Evolutionary conservation across 163 green algal genomes (phyloP), one percentile per base, ranked within the genome.

Genomic region (Coccomyxa subellipsoidea): DNA sequence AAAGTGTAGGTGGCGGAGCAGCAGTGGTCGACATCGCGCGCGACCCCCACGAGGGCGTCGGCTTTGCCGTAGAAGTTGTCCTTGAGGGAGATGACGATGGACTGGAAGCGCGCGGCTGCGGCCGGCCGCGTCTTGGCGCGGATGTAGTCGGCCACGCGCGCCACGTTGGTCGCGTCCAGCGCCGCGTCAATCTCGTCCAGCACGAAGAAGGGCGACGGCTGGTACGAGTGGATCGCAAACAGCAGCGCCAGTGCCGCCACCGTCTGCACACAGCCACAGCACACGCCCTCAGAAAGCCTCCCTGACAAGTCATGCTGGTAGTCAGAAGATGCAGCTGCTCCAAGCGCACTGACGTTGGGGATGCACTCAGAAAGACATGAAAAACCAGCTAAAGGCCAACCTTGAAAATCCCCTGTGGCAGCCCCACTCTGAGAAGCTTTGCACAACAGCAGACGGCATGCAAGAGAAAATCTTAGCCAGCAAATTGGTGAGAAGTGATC

Each of bases 101-200:
- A 92, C 86, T 92, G 88, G 88, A 93, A 93, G n/a, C 35, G n/a
- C 36, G 12, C 15, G 40, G 12, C 40, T 8, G 38, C 81, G 54
- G 40, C 69, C 9, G 78, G 76, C 15, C 93, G 88, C 10, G 95
- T 97, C 82, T 92, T 90, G 53, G 85, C 77, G n/a, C 91, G 90
- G 77, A 99, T 96, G 92, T 97, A 99, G 73, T 90, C 89, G 10
- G 96, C 96, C 54, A 99, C 94, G 0, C 93, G 89, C 31, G 93
- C 91, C 39, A 99, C 95, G 83, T 99, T 99, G 80, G 92, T 92
- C 27, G 95, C 95, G 87, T 99, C 96, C 78, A 99, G 90, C 1
- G 95, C 95, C 0, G 95, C 95, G 83, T 98, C 95, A 31, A 98
- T 90, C 91, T 99, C 96, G 87, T 99, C 96, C 73, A 99, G 92